These are phyloP conservation scores for Petrea volubilis DNA, from an alignment of 257 asterid species.

Conservation along the genomic window DNA sequence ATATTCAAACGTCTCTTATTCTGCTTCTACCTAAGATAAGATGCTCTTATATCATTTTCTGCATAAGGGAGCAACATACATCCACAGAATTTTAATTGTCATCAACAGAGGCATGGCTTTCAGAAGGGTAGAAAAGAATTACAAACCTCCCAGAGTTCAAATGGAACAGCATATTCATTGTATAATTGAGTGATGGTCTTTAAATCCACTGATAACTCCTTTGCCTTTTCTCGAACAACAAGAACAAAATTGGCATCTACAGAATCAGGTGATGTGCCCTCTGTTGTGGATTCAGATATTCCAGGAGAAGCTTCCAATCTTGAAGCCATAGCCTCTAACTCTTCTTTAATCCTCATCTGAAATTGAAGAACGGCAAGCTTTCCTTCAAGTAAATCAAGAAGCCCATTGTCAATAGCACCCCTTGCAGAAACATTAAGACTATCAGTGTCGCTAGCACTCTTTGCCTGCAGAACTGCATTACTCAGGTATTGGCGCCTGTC, in stretches of 20 bases:
- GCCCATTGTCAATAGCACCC: constrained; percentile 72
- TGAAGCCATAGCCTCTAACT: constrained; percentile 69
- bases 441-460: constrained; percentile 69
- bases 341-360: constrained; percentile 90
- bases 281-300: constrained; percentile 43
- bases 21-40: constrained; percentile 1
- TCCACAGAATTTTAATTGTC: constrained; percentile 1
- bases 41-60: background rate
- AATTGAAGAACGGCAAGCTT: constrained; percentile 96
- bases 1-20: background rate
- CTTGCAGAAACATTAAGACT: constrained; percentile 52
- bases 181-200: constrained; percentile 90
- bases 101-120: constrained; percentile 11
- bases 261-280: constrained; percentile 43
- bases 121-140: constrained; percentile 16
- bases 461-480: constrained; percentile 98
- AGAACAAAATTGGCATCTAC: constrained; percentile 35
- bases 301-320: constrained; percentile 56
- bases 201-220: constrained; percentile 80
- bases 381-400: constrained; percentile 94
- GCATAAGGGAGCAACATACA: background rate
- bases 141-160: constrained; percentile 95
- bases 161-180: constrained; percentile 94
- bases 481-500: constrained; percentile 96
- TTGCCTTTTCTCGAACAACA: constrained; percentile 56